Base-by-base conservation (phyloP, 768 basidiomycete species). In the Leccinum aurantiacum region DNA sequence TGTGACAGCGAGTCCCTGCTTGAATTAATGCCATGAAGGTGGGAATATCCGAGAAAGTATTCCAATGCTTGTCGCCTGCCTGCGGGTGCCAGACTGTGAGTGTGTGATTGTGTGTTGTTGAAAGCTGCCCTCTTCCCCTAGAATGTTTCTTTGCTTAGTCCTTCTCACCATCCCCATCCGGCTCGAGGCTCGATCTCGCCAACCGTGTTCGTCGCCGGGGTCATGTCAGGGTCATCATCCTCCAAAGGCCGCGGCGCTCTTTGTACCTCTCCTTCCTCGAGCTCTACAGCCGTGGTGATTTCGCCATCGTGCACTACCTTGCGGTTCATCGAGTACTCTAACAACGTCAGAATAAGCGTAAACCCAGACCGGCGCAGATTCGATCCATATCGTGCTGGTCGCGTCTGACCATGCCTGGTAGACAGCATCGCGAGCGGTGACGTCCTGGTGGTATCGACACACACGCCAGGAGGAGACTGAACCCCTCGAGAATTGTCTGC, bases 381-480 rank as follows among this genome's bases (percentile, higher is more conserved):
- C 82, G 46, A 86, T 62, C 88, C 89, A 91, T 48, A 91, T 86
- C 51, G 65, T 75, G 64, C 79, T 78, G 46, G 90, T 85, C 2
- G 88, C 83, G 33, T 79, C 74, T 14, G 89, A 80, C 72, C 84
- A 90, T 0, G 87, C 88, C 56, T 87, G 77, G 33, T 86, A 79
- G 8, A 90, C 74, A 41, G 78, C 76, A 37, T 76, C 65, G 14
- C 84, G 85, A 29, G 78, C 69, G 11, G 67, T 65, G 7, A 80
- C 72, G 63, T 91, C 80, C 85, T 87, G 10, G 11, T 37, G 7
- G 3, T 3, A 19, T 27, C 27, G 27, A 27, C 27, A 27, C 14
- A 37, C 27, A 27, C 27, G 27, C 27, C 27, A 27, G 27, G 27
- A 27, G 27, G 27, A 27, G 27, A 27, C 27, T 27, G 27, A 27